Evolutionary conservation across 176 grass and related monocot genomes (phyloP), one percentile per base, ranked within the genome.

Genomic region (Pontederia crassipes): DNA sequence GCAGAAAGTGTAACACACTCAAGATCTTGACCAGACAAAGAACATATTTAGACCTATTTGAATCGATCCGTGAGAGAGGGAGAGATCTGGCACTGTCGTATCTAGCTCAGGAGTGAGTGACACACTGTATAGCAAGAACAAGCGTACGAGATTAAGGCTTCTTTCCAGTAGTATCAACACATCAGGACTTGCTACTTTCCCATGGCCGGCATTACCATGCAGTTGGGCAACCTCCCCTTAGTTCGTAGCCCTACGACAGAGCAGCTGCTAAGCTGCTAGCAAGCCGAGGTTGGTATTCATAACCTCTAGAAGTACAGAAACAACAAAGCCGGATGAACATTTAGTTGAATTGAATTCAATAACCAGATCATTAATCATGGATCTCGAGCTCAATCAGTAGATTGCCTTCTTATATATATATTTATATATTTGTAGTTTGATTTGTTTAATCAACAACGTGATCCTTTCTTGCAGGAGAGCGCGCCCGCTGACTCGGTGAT

Each of bases 401-500:
- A 40, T 40, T 40, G 32, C 32, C 32, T 40, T 40, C 32, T 40
- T 45, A 60, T 60, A 13, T 59, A 11, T 29, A 14, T 32, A 14
- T 29, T 4, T 20, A 17, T 29, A 12, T 8, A 28, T 17, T 48
- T 51, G 6, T 12, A 18, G 11, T 8, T 29, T 13, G n/a, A 15
- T 49, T 50, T 18, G 1, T 15, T 48, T 10, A n/a, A 32, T 68
- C 52, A 68, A 46, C 66, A 68, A 11, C 16, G 32, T 32, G 66
- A 68, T 11, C 66, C 66, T 20, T 68, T 68, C 66, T 56, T 68
- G 66, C 66, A 68, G 1, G 16, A 9, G 32, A 68, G 52, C 9
- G 13, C 66, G n/a, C 66, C 66, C 0, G 66, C 66, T 2, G 66
- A 40, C 52, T 4, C 52, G 2, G 66, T 68, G 28, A 68, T 57